Evolutionary conservation across 2,329 filamentous ascomycete species (phyloP).

Genomic region (Tolypocladium nubicola): DNA sequence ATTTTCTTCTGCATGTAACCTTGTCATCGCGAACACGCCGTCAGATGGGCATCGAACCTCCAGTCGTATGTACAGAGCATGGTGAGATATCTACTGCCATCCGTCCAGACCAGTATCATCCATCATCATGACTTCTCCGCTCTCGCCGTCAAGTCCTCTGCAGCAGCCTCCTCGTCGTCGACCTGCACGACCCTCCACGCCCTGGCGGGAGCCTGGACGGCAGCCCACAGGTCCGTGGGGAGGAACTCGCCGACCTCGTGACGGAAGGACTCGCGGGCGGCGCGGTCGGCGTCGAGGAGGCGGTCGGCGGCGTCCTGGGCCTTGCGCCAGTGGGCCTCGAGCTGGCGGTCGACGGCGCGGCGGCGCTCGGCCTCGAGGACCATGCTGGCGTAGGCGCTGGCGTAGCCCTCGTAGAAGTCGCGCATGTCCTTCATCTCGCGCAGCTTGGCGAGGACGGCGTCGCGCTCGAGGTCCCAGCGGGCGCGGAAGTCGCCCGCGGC

Average conservation of each 20-base stretch:
- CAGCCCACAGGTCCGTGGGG: conserved; percentile 80
- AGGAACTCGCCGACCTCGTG: conserved; percentile 77
- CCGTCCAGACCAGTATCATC: background rate
- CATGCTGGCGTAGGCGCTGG: conserved; percentile 72
- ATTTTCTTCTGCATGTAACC: background rate
- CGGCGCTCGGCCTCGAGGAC: conserved; percentile 76
- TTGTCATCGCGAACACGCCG: background rate
- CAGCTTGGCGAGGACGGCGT: conserved; percentile 57
- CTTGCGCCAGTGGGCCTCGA: conserved; percentile 64
- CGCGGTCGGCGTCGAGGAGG: conserved; percentile 61
- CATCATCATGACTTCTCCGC: background rate
- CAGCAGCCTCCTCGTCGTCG: conserved; percentile 4
- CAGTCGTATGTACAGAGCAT: background rate
- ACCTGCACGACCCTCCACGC: conserved; percentile 38
- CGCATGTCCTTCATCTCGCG: conserved; percentile 67
- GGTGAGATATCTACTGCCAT: background rate
- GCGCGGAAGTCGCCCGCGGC: conserved; percentile 53
- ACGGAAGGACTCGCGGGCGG: conserved; percentile 67
- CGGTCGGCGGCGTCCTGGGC: conserved; percentile 67
- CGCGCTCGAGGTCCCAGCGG: conserved; percentile 66
- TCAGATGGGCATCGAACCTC: background rate
- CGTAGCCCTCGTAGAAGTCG: conserved; percentile 80
- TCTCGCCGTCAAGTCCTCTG: background rate
- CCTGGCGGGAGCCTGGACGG: conserved; percentile 50
- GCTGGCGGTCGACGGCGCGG: conserved; percentile 59